These are phyloP conservation scores for Proliferodiscus dingleyae DNA, from an alignment of 2,329 filamentous ascomycete species.

Conservation along the genomic window DNA sequence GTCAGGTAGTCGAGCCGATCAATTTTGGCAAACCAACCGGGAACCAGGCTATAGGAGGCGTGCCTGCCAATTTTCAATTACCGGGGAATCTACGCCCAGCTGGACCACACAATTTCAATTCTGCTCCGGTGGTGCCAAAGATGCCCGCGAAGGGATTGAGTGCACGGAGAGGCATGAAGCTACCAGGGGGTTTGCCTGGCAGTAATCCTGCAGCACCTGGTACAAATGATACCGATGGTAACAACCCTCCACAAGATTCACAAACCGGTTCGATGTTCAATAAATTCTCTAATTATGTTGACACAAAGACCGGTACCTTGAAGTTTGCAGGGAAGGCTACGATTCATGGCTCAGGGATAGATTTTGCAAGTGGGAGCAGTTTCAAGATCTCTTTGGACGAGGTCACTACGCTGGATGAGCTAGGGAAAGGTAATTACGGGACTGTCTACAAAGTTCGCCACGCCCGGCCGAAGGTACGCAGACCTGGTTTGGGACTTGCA, in stretches of 20 bases:
- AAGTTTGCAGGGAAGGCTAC: slow-evolving; percentile 91
- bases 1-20: slow-evolving; percentile 27
- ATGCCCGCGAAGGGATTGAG: slow-evolving; percentile 51
- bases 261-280: slow-evolving; percentile 48
- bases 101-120: slow-evolving; percentile 40
- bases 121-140: slow-evolving; percentile 45
- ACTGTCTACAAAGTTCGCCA: slow-evolving; percentile 97
- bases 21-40: slow-evolving; percentile 22
- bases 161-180: slow-evolving; percentile 61
- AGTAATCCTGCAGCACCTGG: slow-evolving; percentile 17
- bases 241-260: slow-evolving; percentile 11
- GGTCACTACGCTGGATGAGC: slow-evolving; percentile 84
- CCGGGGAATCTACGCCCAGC: no score
- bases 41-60: slow-evolving; percentile 36
- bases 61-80: slow-evolving; percentile 39
- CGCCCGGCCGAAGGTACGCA: slow-evolving; percentile 56
- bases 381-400: slow-evolving; percentile 96
- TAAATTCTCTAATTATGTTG: slow-evolving; percentile 77
- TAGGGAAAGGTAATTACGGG: slow-evolving; percentile 97
- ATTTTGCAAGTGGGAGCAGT: slow-evolving; percentile 83
- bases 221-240: slow-evolving; percentile 15
- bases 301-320: slow-evolving; percentile 84
- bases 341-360: slow-evolving; percentile 82
- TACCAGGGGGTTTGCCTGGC: slow-evolving; percentile 40
- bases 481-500: slow-evolving; percentile 55